A percentile compares a stretch with the other conserved stretches of the same genome.
phyloP scores from a whole-genome alignment of 768 basidiomycete genomes.

The Leucogyrophana mollusca region DNA sequence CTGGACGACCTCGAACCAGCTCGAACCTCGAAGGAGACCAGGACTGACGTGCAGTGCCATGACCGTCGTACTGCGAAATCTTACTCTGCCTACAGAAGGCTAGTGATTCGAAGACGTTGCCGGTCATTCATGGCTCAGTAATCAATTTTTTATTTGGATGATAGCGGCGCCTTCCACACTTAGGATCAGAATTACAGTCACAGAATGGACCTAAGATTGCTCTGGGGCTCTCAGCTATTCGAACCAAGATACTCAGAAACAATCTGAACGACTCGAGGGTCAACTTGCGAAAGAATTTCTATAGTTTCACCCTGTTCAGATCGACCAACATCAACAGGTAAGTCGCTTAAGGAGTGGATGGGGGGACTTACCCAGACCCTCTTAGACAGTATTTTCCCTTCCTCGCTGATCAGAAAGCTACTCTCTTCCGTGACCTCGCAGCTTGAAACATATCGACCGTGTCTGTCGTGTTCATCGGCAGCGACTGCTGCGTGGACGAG shows the following conservation, averaged over 20 bases:
- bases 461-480: slow-evolving; percentile 18
- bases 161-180: no score
- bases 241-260: background rate
- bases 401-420: slow-evolving; percentile 32
- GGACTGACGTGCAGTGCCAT: no score
- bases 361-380: slow-evolving; percentile 35
- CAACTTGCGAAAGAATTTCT: background rate
- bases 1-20: no score
- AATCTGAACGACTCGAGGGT: background rate
- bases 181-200: no score
- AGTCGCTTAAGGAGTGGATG: background rate
- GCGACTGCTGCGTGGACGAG: slow-evolving; percentile 34
- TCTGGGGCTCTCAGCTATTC: no score
- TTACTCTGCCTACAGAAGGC: no score
- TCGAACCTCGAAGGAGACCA: no score
- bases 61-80: no score
- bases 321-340: background rate
- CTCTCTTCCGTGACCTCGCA: slow-evolving; percentile 29
- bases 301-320: background rate
- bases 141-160: no score
- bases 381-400: slow-evolving; percentile 27
- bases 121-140: no score
- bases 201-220: no score
- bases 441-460: slow-evolving; percentile 28
- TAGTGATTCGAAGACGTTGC: no score